Base-by-base conservation (phyloP, 2,329 filamentous ascomycete genomes). In the Pseudogymnoascus sp. region DNA sequence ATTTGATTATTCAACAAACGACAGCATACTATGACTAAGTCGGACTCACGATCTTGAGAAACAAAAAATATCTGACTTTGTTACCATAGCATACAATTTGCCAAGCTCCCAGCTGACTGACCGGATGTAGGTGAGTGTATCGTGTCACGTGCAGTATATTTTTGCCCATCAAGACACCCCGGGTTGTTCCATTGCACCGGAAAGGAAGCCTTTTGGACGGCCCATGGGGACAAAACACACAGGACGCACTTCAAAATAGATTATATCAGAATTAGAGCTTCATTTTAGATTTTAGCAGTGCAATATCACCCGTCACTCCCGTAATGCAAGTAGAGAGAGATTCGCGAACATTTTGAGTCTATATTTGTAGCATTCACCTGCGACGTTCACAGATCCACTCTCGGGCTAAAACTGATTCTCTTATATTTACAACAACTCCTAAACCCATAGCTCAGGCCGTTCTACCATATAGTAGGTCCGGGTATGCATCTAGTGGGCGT, bases 401-500 rank as follows among this genome's bases (percentile, higher is more conserved):
- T 35, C 49, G 29, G 16, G 29, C 58, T 26, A 31, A 60, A 60
- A 38, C 21, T 38, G 21, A 60, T 59, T 59, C 58, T 60, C 35
- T 41, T 60, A 60, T 60, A 41, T 60, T 60, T 60, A 60, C 58
- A 60, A 60, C 58, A 38, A 41, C 58, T 60, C 58, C 33, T 26
- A 39, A 26, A 60, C 58, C 58, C 58, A 41, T 41, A 26, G 58
- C 35, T 60, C 58, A 60, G 26, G 35, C 21, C 35, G 21, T 60
- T 60, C 33, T 60, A 60, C 60, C 29, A 55, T 55, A 55, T 55
- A 55, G 49, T 55, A 55, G 49, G 49, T n/a, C 33, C 49, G 49
- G 29, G 29, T 33, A 39, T 60, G 55, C 64, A 65, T 74, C 81
- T 95, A 99, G 84, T 99, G 94, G 72, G 91, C 90, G 79, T 99